These are phyloP conservation scores for Fagopyrum esculentum DNA, from an alignment of 148 eudicot species.

Conservation along the genomic window DNA sequence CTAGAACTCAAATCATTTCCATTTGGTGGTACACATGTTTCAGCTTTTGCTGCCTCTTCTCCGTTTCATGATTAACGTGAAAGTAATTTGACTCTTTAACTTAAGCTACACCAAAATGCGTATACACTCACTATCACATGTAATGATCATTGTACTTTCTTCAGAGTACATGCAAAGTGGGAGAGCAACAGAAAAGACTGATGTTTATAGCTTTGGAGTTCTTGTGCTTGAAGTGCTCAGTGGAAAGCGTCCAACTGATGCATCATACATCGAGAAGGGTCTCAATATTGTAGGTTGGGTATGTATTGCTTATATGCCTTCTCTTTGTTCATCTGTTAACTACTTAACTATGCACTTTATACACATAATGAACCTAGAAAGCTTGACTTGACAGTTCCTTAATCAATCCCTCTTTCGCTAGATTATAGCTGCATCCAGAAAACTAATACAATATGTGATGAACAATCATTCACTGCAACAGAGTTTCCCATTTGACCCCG, in stretches of 20 bases:
- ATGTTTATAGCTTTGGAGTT: slow-evolving; percentile 96
- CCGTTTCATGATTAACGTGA: too few species aligned
- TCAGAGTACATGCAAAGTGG: slow-evolving; percentile 99
- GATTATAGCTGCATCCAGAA: too few species aligned
- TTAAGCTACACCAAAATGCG: neutral
- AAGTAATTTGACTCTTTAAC: too few species aligned
- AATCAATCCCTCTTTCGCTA: too few species aligned
- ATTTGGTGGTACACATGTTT: neutral
- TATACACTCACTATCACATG: neutral
- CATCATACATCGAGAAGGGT: slow-evolving; percentile 95
- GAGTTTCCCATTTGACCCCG: too few species aligned
- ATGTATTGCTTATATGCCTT: slow-evolving; percentile 18
- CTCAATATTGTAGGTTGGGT: slow-evolving; percentile 98
- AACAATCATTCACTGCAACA: too few species aligned
- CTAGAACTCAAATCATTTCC: neutral
- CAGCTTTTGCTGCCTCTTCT: neutral
- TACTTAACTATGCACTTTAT: too few species aligned
- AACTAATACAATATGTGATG: too few species aligned
- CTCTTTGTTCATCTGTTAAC: too few species aligned
- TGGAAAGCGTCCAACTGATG: slow-evolving; percentile 97
- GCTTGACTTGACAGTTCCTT: too few species aligned
- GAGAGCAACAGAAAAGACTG: slow-evolving; percentile 95
- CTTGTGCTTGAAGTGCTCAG: slow-evolving; percentile 78
- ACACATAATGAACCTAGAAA: too few species aligned
- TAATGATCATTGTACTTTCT: slow-evolving; percentile 5